Percentiles rank a stretch among this genome's conserved stretches.
These are phyloP conservation scores for Diaporthe longicolla DNA, from an alignment of 2,329 filamentous ascomycete species.

Conservation along the genomic window DNA sequence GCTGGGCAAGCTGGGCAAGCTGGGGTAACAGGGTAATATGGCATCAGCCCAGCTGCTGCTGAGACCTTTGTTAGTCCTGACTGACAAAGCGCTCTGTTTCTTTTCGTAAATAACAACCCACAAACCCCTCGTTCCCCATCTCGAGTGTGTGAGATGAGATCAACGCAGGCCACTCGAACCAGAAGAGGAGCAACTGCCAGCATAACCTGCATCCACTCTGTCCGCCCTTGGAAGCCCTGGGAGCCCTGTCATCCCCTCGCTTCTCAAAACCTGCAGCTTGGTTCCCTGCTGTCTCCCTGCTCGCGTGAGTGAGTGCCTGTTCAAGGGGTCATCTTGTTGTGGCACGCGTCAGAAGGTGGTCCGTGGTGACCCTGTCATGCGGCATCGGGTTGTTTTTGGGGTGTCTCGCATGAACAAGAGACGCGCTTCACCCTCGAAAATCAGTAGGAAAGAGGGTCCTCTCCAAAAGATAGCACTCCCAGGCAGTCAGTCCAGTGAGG, in stretches of 20 bases:
- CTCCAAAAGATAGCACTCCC: neutral
- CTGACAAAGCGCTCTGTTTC: neutral
- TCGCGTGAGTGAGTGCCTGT: slow-evolving; percentile 24
- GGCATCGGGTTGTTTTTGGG: slow-evolving; percentile 13
- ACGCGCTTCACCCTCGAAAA: slow-evolving; percentile 31
- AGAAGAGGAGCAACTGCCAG: slow-evolving; percentile 17
- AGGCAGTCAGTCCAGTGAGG: neutral
- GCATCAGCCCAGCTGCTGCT: slow-evolving; percentile 1
- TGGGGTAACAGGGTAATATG: neutral
- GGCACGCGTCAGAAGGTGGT: slow-evolving; percentile 33
- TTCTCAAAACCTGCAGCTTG: slow-evolving; percentile 32
- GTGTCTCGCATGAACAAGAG: slow-evolving; percentile 33
- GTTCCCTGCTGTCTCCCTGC: slow-evolving; percentile 17
- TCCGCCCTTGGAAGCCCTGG: neutral
- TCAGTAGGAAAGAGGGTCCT: neutral
- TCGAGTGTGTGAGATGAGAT: slow-evolving; percentile 15
- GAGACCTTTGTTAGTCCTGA: neutral
- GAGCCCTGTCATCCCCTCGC: slow-evolving; percentile 23
- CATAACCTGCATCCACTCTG: slow-evolving; percentile 26
- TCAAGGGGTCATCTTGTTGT: slow-evolving; percentile 35
- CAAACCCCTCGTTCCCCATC: slow-evolving; percentile 1
- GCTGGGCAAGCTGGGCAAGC: too few species aligned
- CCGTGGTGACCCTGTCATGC: slow-evolving; percentile 35
- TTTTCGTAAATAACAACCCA: neutral
- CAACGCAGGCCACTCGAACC: slow-evolving; percentile 24